Percentiles rank a stretch among this genome's conserved stretches.
These are phyloP conservation scores for Nymphaea colorata DNA, from an alignment of 164 flowering plant genomes.

Conservation along the genomic window DNA sequence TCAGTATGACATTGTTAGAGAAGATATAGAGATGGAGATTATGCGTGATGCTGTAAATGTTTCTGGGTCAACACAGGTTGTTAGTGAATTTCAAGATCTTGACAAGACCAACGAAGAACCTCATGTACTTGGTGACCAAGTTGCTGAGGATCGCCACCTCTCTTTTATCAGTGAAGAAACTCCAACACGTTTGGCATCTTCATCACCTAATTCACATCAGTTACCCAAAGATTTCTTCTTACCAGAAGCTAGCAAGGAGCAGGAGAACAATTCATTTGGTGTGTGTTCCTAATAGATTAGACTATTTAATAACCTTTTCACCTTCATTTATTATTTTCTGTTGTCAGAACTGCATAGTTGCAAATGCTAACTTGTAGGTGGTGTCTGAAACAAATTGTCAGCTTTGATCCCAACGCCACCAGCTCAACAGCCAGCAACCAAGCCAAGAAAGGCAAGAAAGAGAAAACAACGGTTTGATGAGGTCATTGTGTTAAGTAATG, in stretches of 20 bases:
- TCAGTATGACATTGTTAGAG: conserved; percentile 17
- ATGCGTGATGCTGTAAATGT: conserved; percentile 38
- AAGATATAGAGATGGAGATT: conserved; percentile 39
- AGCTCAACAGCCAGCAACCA: conserved; percentile 24
- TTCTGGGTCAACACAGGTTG: background rate
- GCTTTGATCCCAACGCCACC: conserved; percentile 32
- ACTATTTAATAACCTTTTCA: background rate
- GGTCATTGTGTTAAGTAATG: conserved; percentile 41
- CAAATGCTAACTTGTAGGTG: background rate
- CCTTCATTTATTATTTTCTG: background rate
- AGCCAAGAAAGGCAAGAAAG: conserved; percentile 40
- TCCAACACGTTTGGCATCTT: background rate
- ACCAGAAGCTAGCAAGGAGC: background rate
- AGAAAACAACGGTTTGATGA: conserved; percentile 44
- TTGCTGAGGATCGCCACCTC: background rate
- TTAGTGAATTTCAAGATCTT: background rate
- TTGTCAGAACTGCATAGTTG: background rate
- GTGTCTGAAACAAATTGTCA: background rate
- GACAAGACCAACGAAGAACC: background rate
- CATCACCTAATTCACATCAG: background rate
- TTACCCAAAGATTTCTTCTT: background rate
- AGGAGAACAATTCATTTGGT: background rate
- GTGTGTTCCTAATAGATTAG: background rate
- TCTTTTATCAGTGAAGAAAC: background rate
- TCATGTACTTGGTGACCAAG: background rate